A percentile compares a stretch with the other conserved stretches of the same genome.
Evolutionary conservation across 148 eudicot species (phyloP).

Genomic region (Rhododendron kiyosumense): DNA sequence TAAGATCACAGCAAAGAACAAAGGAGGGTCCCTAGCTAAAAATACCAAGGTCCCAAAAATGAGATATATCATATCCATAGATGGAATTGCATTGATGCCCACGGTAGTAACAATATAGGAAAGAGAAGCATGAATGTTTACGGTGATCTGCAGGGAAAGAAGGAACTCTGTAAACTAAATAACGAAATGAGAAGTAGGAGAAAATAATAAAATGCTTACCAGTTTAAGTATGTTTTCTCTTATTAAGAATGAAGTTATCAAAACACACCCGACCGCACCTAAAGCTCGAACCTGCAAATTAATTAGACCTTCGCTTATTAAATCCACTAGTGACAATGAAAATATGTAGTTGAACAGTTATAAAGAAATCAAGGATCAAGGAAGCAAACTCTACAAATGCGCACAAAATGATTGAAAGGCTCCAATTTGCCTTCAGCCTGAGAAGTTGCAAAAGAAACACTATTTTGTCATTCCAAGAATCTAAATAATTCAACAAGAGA

Average conservation of each 20-base stretch:
- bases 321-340: background rate
- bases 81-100: slow-evolving; percentile 63
- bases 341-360: background rate
- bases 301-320: background rate
- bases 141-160: slow-evolving; percentile 52
- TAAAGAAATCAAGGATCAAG: slow-evolving; percentile 9
- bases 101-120: slow-evolving; percentile 52
- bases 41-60: slow-evolving; percentile 82
- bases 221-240: slow-evolving; percentile 86
- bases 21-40: background rate
- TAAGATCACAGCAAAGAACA: background rate
- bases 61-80: slow-evolving; percentile 66
- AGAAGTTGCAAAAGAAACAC: slow-evolving; percentile 7
- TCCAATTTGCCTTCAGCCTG: slow-evolving; percentile 66
- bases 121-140: slow-evolving; percentile 78
- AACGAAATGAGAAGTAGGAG: background rate
- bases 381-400: slow-evolving; percentile 48
- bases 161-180: slow-evolving; percentile 5
- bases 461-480: background rate
- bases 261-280: slow-evolving; percentile 76
- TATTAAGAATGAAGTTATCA: slow-evolving; percentile 76
- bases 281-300: slow-evolving; percentile 65
- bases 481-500: slow-evolving; percentile 3
- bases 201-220: slow-evolving; percentile 38
- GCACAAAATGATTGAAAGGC: slow-evolving; percentile 61